Conservation (phyloP, 495 filamentous ascomycete species). For the Penicillium desertorum region DNA sequence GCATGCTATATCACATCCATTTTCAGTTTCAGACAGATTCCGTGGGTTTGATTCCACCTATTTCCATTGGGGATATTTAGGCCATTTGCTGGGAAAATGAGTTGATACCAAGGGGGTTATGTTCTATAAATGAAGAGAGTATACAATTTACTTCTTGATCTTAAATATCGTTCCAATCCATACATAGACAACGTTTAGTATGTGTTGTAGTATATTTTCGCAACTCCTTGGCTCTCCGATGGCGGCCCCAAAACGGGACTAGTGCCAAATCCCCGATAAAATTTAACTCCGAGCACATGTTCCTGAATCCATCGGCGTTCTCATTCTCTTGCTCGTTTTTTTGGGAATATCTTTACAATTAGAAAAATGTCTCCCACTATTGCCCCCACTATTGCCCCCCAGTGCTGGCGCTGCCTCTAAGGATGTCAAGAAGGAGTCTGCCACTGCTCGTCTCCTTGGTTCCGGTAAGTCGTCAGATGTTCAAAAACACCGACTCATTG, state of each 20-base stretch:
- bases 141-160: too few species aligned
- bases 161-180: too few species aligned
- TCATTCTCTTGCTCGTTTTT: conserved; percentile 20
- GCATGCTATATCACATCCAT: neutral
- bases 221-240: conserved; percentile 18
- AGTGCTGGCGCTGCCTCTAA: conserved; percentile 55
- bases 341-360: conserved; percentile 14
- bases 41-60: neutral
- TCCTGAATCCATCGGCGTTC: conserved; percentile 20
- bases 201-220: too few species aligned
- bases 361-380: conserved; percentile 52
- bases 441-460: conserved; percentile 79
- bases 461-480: conserved; percentile 63
- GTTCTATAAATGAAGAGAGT: neutral
- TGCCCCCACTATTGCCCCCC: conserved; percentile 44
- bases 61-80: neutral
- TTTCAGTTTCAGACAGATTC: neutral
- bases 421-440: conserved; percentile 83
- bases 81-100: neutral
- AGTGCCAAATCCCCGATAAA: conserved; percentile 30
- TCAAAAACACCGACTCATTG: conserved; percentile 7
- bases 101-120: neutral
- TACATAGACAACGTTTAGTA: too few species aligned
- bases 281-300: conserved; percentile 27
- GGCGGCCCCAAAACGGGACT: conserved; percentile 32